Evolutionary conservation across 1,284 basidiomycete species (phyloP), one percentile per base, ranked within the genome.

Genomic region (Taiwanofungus camphoratus): DNA sequence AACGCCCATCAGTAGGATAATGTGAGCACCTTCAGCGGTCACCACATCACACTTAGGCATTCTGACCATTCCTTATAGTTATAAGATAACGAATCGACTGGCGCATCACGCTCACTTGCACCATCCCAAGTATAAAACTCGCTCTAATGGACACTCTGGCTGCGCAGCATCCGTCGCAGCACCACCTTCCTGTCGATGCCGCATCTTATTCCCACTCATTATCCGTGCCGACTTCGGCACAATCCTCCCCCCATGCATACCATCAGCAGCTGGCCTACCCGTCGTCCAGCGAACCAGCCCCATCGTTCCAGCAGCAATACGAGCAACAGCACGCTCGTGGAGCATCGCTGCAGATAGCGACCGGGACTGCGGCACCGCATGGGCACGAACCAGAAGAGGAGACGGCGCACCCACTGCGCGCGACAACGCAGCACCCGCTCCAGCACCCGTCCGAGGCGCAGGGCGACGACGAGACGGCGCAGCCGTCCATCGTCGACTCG

Each of bases 331-430:
- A 35, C 33, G 31, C 23, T 35, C 36, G 38, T 34, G 39, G 43
- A 15, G 26, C 50, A 34, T 42, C 52, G 13, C 53, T 61, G 19
- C 59, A 61, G 49, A 57, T 61, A 41, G 50, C 58, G 16, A 61
- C 59, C 18, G 50, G 46, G 33, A 39, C 50, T 16, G 46, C 56
- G 26, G 46, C 52, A 5, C 44, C 53, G 23, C 55, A 58, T 46
- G 53, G 51, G 20, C 52, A 48, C 37, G 57, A 59, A 8, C 54
- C 53, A 15, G 59, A 58, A 19, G 59, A 61, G 44, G 52, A 61
- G 52, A 61, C 59, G 16, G 59, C 59, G 3, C 59, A 61, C 48
- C 59, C 59, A 33, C 53, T 56, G n/a, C 56, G 57, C 27, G 35
- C 52, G 41, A 46, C 27, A 39, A 22, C 48, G 15, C 42, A 48